Evolutionary conservation across 495 filamentous ascomycete species (phyloP).

Genomic region (Talaromyces thailandensis): DNA sequence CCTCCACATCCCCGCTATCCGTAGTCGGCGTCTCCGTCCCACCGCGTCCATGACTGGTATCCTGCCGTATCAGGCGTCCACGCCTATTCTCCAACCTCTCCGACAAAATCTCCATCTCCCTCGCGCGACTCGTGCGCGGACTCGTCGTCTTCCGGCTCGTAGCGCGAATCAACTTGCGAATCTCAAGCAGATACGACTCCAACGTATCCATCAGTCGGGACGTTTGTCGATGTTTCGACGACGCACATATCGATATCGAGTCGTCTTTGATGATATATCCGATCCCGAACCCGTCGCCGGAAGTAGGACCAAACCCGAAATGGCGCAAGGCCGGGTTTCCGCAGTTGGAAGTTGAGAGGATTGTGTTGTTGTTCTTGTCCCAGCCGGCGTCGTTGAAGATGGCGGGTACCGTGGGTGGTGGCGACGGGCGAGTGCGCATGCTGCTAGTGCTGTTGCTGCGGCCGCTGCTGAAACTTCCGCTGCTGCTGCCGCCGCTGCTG

Average conservation of each 20-base stretch:
- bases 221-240: slow-evolving; percentile 87
- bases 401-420: slow-evolving; percentile 49
- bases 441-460: not conserved
- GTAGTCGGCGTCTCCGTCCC: slow-evolving; percentile 47
- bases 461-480: not conserved
- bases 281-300: slow-evolving; percentile 91
- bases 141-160: slow-evolving; percentile 48
- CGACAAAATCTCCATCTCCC: slow-evolving; percentile 55
- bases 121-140: slow-evolving; percentile 48
- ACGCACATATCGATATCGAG: slow-evolving; percentile 81
- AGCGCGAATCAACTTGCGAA: slow-evolving; percentile 69
- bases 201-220: slow-evolving; percentile 80
- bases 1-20: slow-evolving; percentile 61
- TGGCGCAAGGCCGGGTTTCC: slow-evolving; percentile 95
- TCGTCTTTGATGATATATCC: slow-evolving; percentile 99
- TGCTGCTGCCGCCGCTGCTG: slow-evolving; percentile 4
- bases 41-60: slow-evolving; percentile 21
- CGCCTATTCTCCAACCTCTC: slow-evolving; percentile 30
- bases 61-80: slow-evolving; percentile 36
- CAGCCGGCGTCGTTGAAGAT: slow-evolving; percentile 86
- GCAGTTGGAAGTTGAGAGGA: slow-evolving; percentile 96
- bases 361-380: slow-evolving; percentile 92
- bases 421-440: slow-evolving; percentile 4
- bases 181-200: slow-evolving; percentile 83
- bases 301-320: slow-evolving; percentile 93